Base-by-base conservation (phyloP, 192 early-diverging fungal genomes). In the Geranomyces michiganensis region DNA sequence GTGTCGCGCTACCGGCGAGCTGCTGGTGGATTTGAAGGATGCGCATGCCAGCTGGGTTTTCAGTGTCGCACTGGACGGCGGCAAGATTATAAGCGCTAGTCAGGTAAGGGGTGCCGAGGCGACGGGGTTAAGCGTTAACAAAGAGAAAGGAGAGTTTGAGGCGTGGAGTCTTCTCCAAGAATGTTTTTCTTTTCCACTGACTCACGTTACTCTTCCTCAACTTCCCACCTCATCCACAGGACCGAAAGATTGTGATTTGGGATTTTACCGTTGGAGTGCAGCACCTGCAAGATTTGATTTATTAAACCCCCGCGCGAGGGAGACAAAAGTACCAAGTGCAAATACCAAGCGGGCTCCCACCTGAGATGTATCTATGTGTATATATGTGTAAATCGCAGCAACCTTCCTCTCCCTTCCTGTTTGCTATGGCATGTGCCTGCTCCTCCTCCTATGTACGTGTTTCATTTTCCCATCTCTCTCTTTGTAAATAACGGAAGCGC, bases 41-140 rank as follows among this genome's bases (percentile, higher is more conserved):
- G 91, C 88, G 14, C 94, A 96, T 75, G 85, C 88, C 6, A 96
- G 93, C 76, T 97, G 95, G 94, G 94, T 99, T 4, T 99, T 97
- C 87, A 93, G 96, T 82, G 91, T 99, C 6, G 91, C 93, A 68
- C 92, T 95, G 71, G 90, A 90, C 36, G 78, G 82, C 4, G 88
- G 84, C 33, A 89, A 87, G 68, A 94, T 99, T 65, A 87, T 98
- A 61, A 91, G 80, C 65, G 78, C 84, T 5, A 88, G 88, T 62
- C 91, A 90, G 78, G 91, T 85, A 68, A 65, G 73, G 10, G 36
- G n/a, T n/a, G n/a, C n/a, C n/a, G n/a, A n/a, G n/a, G n/a, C n/a
- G n/a, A n/a, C n/a, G n/a, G n/a, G n/a, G n/a, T n/a, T n/a, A n/a
- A n/a, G n/a, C n/a, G n/a, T n/a, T n/a, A n/a, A n/a, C n/a, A 24